phyloP scores from a whole-genome alignment of 768 basidiomycete genomes.

The Panellus pusillus region DNA sequence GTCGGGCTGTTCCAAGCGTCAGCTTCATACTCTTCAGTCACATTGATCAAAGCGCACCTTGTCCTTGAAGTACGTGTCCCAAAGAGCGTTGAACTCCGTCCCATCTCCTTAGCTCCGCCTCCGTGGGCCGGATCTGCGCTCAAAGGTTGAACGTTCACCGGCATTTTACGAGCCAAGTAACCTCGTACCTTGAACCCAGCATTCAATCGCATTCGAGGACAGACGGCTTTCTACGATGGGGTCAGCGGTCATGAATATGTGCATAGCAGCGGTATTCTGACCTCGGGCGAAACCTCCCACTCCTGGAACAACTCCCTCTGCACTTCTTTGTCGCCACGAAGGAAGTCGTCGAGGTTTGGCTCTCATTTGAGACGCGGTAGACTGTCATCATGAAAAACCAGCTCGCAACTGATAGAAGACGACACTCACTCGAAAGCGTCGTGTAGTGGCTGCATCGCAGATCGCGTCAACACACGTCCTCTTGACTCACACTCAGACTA shows the following conservation, averaged over 20 bases:
- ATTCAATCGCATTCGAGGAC: conserved; percentile 70
- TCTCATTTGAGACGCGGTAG: conserved; percentile 70
- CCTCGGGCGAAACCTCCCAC: conserved; percentile 28
- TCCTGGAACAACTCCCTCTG: conserved; percentile 43
- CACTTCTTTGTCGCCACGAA: conserved; percentile 61
- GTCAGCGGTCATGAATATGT: conserved; percentile 17
- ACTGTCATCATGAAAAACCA: conserved; percentile 34
- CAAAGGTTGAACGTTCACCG: neutral
- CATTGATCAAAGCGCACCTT: conserved; percentile 30
- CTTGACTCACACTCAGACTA: neutral
- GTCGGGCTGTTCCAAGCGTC: neutral
- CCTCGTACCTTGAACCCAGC: conserved; percentile 65
- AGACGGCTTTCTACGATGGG: conserved; percentile 66
- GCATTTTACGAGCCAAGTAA: neutral
- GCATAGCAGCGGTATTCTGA: conserved; percentile 24
- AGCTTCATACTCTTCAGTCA: neutral
- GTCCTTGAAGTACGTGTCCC: conserved; percentile 74
- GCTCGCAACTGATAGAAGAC: neutral
- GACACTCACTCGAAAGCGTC: conserved; percentile 54
- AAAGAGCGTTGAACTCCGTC: conserved; percentile 71
- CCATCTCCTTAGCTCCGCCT: conserved; percentile 75
- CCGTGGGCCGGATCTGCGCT: conserved; percentile 62
- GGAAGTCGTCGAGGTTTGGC: conserved; percentile 66
- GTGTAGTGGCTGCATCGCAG: conserved; percentile 53
- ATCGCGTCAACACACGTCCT: neutral